Conservation (phyloP, 169 alveolate species). For the Cryptosporidium xiaoi region DNA sequence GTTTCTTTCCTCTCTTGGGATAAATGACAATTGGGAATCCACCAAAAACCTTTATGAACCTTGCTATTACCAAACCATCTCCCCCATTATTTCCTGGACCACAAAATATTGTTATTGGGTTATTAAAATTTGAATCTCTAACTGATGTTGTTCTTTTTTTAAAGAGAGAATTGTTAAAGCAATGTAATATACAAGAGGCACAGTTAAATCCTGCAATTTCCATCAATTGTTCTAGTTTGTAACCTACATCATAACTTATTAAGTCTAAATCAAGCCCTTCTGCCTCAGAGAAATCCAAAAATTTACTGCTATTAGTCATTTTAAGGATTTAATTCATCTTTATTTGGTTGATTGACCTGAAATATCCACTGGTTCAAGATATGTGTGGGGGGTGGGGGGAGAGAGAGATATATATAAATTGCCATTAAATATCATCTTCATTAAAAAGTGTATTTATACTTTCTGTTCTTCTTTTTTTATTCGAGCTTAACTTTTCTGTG, state of each 20-base stretch:
- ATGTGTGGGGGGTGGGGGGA: too few species aligned
- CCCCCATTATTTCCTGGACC: constrained; percentile 96
- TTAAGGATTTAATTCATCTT: too few species aligned
- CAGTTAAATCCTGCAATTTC: constrained; percentile 91
- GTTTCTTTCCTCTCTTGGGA: constrained; percentile 83
- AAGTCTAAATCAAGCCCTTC: constrained; percentile 82
- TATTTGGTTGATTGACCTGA: too few species aligned
- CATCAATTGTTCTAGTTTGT: constrained; percentile 87
- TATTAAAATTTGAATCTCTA: not conserved
- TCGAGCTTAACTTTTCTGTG: too few species aligned
- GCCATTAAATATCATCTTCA: too few species aligned
- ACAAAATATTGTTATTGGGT: constrained; percentile 75
- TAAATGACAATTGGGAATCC: constrained; percentile 79
- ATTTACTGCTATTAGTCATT: not conserved
- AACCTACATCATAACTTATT: constrained; percentile 83
- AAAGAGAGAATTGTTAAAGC: constrained; percentile 64
- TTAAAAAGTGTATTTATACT: too few species aligned
- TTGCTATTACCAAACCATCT: constrained; percentile 89
- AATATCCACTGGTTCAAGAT: too few species aligned
- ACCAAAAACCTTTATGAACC: constrained; percentile 86
- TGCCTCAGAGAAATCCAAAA: constrained; percentile 75
- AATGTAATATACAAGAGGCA: constrained; percentile 83
- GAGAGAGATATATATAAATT: too few species aligned
- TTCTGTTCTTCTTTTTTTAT: too few species aligned
- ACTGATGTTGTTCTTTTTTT: constrained; percentile 77